Evolutionary conservation across 805 yeast species (phyloP), one percentile per base, ranked within the genome.

Genomic region (Saccharomycopsis vini): DNA sequence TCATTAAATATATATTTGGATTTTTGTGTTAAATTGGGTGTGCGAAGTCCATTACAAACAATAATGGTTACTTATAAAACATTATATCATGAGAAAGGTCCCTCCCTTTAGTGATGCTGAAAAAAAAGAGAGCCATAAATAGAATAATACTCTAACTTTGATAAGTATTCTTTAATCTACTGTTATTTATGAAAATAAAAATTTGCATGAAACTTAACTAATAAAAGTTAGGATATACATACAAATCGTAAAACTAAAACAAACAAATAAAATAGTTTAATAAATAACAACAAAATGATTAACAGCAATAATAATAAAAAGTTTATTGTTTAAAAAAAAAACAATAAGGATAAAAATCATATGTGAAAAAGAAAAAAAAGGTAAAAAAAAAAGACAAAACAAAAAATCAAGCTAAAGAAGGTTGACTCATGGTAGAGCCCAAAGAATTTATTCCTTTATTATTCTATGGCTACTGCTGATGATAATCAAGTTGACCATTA

Each of bases 381-480:
- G 20, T 6, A 33, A 33, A 33, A 21, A 12, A n/a, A 20, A 39
- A 16, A 21, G 29, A 38, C 9, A 30, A 30, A 39, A 3, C 5
- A 29, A 4, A 15, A 22, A 22, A 16, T 39, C 18, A 36, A 28
- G 37, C 30, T 26, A 19, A 43, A 5, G 23, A 31, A 19, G 36
- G 16, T 32, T 37, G 36, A 18, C 22, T 36, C n/a, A 20, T 10
- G 29, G 20, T 22, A 16, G 36, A 19, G 21, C 9, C 30, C 32
- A 40, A 34, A 34, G 34, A 7, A 16, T 6, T 30, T 15, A 16
- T 18, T 13, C n/a, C 15, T n/a, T 20, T 15, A 30, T 16, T 13
- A 16, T 33, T 23, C 20, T 33, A 29, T 23, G 34, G 20, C 16
- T 40, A 39, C 13, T 40, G 43, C 23, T 40, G 44, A 18, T 33